These are phyloP conservation scores for Vitellaria paradoxa DNA, from an alignment of 179 eudicot species.

Conservation along the genomic window DNA sequence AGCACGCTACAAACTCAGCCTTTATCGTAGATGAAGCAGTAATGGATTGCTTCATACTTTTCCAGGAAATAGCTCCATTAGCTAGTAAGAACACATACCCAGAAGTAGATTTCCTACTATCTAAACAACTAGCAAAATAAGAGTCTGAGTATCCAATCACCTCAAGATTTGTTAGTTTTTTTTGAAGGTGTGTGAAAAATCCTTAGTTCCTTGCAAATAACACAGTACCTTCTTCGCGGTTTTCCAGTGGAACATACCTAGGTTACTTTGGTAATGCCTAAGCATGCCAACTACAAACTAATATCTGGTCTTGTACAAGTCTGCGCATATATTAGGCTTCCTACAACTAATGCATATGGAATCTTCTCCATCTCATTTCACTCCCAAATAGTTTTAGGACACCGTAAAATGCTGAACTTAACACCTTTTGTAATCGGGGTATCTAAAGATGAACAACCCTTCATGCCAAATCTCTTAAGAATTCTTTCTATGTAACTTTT, in stretches of 20 bases:
- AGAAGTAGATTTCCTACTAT: conserved; percentile 7
- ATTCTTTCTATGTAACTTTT: conserved; percentile 10
- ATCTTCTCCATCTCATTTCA: conserved; percentile 1
- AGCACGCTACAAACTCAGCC: too few relatives aligned
- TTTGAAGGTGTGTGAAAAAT: conserved; percentile 2
- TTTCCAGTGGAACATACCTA: neutral
- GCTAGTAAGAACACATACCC: conserved; percentile 8
- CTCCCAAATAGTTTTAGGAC: neutral
- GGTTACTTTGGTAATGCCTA: too few relatives aligned
- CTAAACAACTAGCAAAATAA: conserved; percentile 12
- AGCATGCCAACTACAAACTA: conserved; percentile 10
- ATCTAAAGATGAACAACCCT: conserved; percentile 3
- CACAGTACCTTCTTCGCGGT: neutral
- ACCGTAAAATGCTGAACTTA: conserved; percentile 1
- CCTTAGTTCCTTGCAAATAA: conserved; percentile 12
- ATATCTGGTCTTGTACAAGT: conserved; percentile 8
- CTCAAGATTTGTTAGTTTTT: neutral
- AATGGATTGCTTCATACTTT: conserved; percentile 4
- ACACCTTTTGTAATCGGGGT: conserved; percentile 12
- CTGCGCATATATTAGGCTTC: conserved; percentile 13
- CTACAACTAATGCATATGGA: conserved; percentile 16
- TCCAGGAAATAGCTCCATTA: conserved; percentile 9
- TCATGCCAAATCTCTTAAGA: conserved; percentile 7
- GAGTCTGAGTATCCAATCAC: conserved; percentile 9
- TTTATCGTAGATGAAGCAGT: too few relatives aligned